Evolutionary conservation across 1,284 basidiomycete genomes (phyloP), one percentile per base, ranked within the genome.

Genomic region (Moesziomyces globuligerus): DNA sequence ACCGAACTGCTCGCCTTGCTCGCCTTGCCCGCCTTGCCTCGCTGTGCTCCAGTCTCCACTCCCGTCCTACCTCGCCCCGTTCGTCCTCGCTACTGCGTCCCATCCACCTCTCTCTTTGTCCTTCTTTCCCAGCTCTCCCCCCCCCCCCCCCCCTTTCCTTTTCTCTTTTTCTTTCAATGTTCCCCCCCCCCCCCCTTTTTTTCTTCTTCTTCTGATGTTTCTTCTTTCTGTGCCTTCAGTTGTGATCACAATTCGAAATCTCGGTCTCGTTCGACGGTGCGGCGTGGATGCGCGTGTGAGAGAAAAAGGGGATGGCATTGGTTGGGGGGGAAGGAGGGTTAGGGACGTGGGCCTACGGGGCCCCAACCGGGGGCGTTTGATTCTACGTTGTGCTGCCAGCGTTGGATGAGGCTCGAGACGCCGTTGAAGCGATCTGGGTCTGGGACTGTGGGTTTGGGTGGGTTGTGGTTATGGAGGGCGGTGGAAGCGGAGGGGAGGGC

Each of bases 301-400:
- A 7, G 21, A 8, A 21, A 21, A 5, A 23, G 20, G 17, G 7
- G 20, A 21, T 41, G 1, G 20, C 23, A 41, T 41, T 41, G 20
- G n/a, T 20, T 21, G 20, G 2, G 4, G 20, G 4, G 28, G 10
- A 8, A 13, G 29, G 26, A 28, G 26, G 1, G 29, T 29, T 29
- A 29, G 29, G 10, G 29, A 29, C 29, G 29, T 4, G 29, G 10
- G 6, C 73, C 73, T 23, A 75, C 49, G 10, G n/a, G 47, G 1
- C 74, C 74, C 74, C 74, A 76, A 4, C 74, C 74, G 2, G 69
- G 72, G 0, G 74, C 74, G 17, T 66, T 65, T 7, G 45, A 40
- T 23, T 72, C 65, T 10, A 68, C 73, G 39, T 59, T 72, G 34
- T 64, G 58, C 43, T 75, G 73, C 73, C 73, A 75, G 3, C 56